Evolutionary conservation across 2,329 filamentous ascomycete species (phyloP).

Genomic region (Penicillium janthinellum): DNA sequence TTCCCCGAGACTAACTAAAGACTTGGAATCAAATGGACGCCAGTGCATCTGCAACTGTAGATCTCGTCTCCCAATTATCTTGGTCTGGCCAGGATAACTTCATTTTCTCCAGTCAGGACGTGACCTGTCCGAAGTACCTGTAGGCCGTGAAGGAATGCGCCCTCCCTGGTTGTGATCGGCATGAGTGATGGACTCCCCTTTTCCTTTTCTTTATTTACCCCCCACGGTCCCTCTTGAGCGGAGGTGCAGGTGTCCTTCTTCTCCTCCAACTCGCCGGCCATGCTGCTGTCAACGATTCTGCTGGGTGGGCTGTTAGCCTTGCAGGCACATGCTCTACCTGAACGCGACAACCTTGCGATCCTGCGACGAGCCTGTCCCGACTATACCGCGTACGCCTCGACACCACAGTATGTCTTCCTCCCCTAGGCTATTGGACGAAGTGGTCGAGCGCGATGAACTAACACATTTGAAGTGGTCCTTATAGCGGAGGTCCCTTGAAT

Average conservation of each 20-base stretch:
- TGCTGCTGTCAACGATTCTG: constrained; percentile 18
- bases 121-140: neutral
- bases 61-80: neutral
- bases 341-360: constrained; percentile 31
- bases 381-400: constrained; percentile 62
- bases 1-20: too few relatives aligned
- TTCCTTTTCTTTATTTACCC: constrained; percentile 19
- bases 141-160: constrained; percentile 20
- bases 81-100: neutral
- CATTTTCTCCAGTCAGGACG: neutral
- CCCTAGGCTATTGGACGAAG: neutral
- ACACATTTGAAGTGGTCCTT: constrained; percentile 62
- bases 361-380: constrained; percentile 62
- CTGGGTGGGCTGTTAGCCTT: constrained; percentile 18
- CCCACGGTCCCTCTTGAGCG: neutral
- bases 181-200: constrained; percentile 16
- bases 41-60: neutral
- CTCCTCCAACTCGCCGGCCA: constrained; percentile 4
- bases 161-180: constrained; percentile 24
- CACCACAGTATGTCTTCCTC: constrained; percentile 57
- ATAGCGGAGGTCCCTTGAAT: constrained; percentile 74
- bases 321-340: constrained; percentile 18
- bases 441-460: neutral
- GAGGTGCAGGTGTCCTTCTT: neutral
- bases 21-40: neutral